Percentiles rank a stretch among this genome's conserved stretches.
phyloP scores from a whole-genome alignment of 345 rosid species.

The Gossypium raimondii region DNA sequence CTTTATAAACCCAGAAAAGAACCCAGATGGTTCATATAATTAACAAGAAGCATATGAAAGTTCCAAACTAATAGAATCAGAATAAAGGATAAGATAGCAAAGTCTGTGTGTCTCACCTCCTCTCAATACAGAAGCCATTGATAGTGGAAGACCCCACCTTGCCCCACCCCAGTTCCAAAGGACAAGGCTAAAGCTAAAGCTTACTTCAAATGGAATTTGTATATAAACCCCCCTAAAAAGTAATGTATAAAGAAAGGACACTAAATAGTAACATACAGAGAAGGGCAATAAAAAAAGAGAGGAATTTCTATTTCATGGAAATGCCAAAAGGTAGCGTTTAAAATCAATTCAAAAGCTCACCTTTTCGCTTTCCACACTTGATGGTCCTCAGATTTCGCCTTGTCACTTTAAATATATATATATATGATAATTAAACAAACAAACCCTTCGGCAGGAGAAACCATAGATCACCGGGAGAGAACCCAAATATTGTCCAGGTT shows the following conservation, averaged over 20 bases:
- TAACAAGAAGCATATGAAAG: neutral
- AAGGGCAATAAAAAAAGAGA: neutral
- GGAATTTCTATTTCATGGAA: neutral
- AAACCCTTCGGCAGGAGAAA: too few species aligned
- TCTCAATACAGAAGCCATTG: conserved; percentile 38
- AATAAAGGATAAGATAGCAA: conserved; percentile 5
- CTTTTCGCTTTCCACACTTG: conserved; percentile 20
- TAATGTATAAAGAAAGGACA: neutral
- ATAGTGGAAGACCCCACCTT: conserved; percentile 38
- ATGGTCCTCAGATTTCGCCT: conserved; percentile 14
- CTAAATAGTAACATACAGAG: neutral
- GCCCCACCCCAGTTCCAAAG: neutral
- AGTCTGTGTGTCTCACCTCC: conserved; percentile 16
- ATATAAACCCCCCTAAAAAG: neutral
- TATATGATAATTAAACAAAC: too few species aligned
- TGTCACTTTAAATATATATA: too few species aligned
- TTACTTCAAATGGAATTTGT: neutral
- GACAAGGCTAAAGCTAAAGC: neutral
- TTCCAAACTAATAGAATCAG: neutral
- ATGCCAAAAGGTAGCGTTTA: neutral
- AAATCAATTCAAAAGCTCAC: conserved; percentile 4
- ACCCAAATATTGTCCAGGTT: conserved; percentile 26
- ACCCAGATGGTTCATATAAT: neutral
- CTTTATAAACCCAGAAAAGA: neutral
- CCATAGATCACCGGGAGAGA: neutral